Conservation (phyloP, 495 filamentous ascomycete genomes). For the Neurospora sp. region DNA sequence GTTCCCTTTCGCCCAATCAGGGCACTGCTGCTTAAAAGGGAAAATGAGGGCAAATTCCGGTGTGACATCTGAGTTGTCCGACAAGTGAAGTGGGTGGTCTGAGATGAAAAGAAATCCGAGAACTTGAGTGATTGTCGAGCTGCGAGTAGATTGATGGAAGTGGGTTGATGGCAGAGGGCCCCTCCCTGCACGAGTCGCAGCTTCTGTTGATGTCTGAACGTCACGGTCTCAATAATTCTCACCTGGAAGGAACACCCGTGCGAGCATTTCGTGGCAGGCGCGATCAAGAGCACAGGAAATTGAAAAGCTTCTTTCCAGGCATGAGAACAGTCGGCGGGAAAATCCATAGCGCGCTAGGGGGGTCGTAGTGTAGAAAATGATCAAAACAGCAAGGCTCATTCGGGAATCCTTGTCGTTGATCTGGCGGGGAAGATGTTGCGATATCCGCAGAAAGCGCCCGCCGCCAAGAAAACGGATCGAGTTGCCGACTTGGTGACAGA, state of each 20-base stretch:
- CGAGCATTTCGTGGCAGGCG: neutral
- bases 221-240: neutral
- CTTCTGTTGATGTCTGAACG: neutral
- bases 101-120: neutral
- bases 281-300: neutral
- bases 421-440: neutral
- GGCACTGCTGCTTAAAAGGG: neutral
- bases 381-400: neutral
- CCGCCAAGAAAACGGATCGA: neutral
- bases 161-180: neutral
- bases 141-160: neutral
- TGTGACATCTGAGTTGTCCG: neutral
- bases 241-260: neutral
- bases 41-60: neutral
- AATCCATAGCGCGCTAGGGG: neutral
- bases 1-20: neutral
- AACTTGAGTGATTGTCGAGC: neutral
- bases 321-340: neutral
- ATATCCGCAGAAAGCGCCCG: neutral
- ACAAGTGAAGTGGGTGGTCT: neutral
- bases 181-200: neutral
- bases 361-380: neutral
- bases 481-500: neutral
- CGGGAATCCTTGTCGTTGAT: neutral
- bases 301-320: neutral